Evolutionary conservation across 441 rosid species (phyloP), one percentile per base, ranked within the genome.

Genomic region (Viola pubescens): DNA sequence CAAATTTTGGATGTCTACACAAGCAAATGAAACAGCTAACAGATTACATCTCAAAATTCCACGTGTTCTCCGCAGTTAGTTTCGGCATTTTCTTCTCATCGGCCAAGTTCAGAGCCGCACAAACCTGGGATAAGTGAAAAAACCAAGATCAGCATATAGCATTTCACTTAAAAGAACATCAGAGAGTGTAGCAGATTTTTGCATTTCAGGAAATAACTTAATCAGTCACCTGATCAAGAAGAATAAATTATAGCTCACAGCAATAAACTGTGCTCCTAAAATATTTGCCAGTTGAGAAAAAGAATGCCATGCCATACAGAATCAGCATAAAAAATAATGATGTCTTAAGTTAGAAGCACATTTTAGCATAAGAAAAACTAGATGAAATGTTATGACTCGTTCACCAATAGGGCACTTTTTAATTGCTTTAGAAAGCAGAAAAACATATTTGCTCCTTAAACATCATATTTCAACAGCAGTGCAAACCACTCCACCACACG

Each of bases 21-120:
- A 4, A 5, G 58, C 49, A 62, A 73, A 52, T 53, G 51, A 37
- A 14, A 50, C 58, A 43, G 7, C 11, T 14, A 42, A 43, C 34
- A 44, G 11, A 54, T 81, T 62, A 82, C 64, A 86, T 66, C 57
- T 86, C 87, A 47, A 84, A 70, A 69, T 81, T 73, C 92, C 92
- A 88, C 4, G 84, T 76, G 7, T 69, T 82, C 72, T 88, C 96
- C 4, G 90, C 96, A 2, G 57, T 77, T 57, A 84, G 12, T 62
- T 84, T 86, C 4, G 96, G 94, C 58, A 77, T 74, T 70, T 78
- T 86, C 37, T 61, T 40, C 69, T 84, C 84, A 55, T 88, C 90
- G 0, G 78, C 87, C 49, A 88, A 65, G 49, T 84, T 77, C 75
- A 88, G 56, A 12, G 89, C 79, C 37, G 88, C 88, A 4, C 70